Conservation (phyloP, 2,329 filamentous ascomycete species). For the Scleromitrula shiraiana region DNA sequence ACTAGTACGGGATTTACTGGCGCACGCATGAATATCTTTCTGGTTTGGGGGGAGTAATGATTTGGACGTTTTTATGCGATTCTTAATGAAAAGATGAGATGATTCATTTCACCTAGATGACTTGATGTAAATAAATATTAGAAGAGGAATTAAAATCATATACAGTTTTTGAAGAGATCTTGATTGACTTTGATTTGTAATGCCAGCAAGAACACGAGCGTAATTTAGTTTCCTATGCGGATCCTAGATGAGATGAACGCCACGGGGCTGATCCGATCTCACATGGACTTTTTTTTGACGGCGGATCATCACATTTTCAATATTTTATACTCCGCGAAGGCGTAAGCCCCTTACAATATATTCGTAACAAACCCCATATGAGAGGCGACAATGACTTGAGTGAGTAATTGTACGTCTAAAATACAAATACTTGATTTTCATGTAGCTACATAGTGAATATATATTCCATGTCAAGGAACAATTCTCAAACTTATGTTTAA, state of each 20-base stretch:
- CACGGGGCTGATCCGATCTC: neutral
- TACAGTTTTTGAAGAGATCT: neutral
- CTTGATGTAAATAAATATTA: constrained; percentile 6
- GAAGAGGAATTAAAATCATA: neutral
- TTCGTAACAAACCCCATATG: no score
- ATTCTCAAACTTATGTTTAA: neutral
- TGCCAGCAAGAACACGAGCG: neutral
- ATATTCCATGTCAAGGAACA: neutral
- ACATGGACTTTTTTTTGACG: no score
- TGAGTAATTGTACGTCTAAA: no score
- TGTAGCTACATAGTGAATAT: no score
- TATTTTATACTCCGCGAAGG: no score
- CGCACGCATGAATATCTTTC: constrained; percentile 2
- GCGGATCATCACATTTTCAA: neutral
- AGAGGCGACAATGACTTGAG: no score
- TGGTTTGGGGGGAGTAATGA: constrained; percentile 6
- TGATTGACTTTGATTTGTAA: neutral
- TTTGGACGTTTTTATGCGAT: constrained; percentile 4
- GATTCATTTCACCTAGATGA: neutral
- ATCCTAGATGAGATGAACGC: neutral
- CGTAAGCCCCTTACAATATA: no score
- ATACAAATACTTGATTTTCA: no score
- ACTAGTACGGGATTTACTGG: constrained; percentile 5
- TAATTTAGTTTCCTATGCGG: neutral
- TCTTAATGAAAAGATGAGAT: constrained; percentile 4